A percentile compares a stretch with the other conserved stretches of the same genome.
Evolutionary conservation across 2,329 filamentous ascomycete species (phyloP).

Genomic region (Pseudogymnoascus sp.): DNA sequence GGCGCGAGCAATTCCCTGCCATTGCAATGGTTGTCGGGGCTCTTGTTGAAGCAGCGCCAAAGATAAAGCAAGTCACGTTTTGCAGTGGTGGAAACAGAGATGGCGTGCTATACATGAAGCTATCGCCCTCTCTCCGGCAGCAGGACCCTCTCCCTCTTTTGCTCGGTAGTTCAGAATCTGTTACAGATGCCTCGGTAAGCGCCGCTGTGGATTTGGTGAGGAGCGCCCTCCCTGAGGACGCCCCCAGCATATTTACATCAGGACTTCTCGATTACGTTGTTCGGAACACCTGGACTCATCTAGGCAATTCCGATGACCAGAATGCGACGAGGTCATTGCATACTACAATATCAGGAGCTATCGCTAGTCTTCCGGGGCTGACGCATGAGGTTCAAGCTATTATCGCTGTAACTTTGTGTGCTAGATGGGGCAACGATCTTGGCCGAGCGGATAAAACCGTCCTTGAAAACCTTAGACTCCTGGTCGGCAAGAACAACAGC

Average conservation of each 20-base stretch:
- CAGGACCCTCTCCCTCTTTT: slow-evolving; percentile 52
- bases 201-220: background rate
- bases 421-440: slow-evolving; percentile 61
- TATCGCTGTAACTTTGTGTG: slow-evolving; percentile 62
- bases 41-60: slow-evolving; percentile 59
- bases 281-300: slow-evolving; percentile 42
- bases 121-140: slow-evolving; percentile 50
- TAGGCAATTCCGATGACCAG: slow-evolving; percentile 39
- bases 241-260: slow-evolving; percentile 35
- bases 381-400: slow-evolving; percentile 63
- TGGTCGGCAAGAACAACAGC: slow-evolving; percentile 21
- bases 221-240: slow-evolving; percentile 22
- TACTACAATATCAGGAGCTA: slow-evolving; percentile 57
- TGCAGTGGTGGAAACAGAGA: slow-evolving; percentile 84
- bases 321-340: slow-evolving; percentile 66
- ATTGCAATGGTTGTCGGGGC: slow-evolving; percentile 74
- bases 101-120: slow-evolving; percentile 66
- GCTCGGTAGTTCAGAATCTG: slow-evolving; percentile 27
- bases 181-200: slow-evolving; percentile 26
- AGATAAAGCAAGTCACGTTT: slow-evolving; percentile 67
- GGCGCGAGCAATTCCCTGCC: slow-evolving; percentile 74
- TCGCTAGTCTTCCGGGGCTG: slow-evolving; percentile 59
- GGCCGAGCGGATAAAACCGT: slow-evolving; percentile 36
- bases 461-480: slow-evolving; percentile 17
- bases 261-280: slow-evolving; percentile 38